Evolutionary conservation across 139 green algal species (phyloP), one percentile per base, ranked within the genome.

Genomic region (Ettlia oleoabundans): DNA sequence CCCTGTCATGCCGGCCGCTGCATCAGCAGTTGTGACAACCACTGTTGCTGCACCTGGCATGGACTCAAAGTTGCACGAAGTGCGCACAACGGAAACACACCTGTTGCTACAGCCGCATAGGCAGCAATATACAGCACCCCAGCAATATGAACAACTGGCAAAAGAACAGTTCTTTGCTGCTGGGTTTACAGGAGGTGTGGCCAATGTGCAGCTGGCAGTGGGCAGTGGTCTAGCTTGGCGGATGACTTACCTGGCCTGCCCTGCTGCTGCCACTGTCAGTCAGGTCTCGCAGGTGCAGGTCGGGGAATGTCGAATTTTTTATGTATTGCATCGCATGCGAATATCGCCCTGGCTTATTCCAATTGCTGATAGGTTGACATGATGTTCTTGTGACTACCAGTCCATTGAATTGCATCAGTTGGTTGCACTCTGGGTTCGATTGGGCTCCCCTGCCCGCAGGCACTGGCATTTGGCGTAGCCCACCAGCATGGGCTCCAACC

Each of bases 181-280:
- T 32, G 80, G 52, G 52, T 40, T 85, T 10, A 37, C 62, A 10
- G 37, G 33, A 6, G 55, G 35, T 10, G 22, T 73, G 13, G 80
- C 69, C n/a, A 35, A 75, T 18, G 69, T 77, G 24, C 80, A 26
- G 32, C 38, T 83, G 43, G 35, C 58, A 47, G 22, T 28, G 0
- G 66, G 63, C 51, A 41, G 52, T 52, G 24, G 65, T n/a, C 30
- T 79, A 38, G 41, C 21, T 1, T 86, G 81, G 75, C 52, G n/a
- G 1, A 74, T 81, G 72, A 26, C n/a, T 0, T 77, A 69, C 65
- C 61, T 86, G 19, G 64, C 40, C 0, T 82, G 71, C 40, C 81
- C 81, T 38, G 72, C 53, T 8, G 41, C 1, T 7, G 65, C 41
- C 19, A 83, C 43, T 15, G 37, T 86, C 6, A 38, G 30, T 1